Conservation (phyloP, 768 basidiomycete genomes). For the Tylopilus rubrobrunneus region DNA sequence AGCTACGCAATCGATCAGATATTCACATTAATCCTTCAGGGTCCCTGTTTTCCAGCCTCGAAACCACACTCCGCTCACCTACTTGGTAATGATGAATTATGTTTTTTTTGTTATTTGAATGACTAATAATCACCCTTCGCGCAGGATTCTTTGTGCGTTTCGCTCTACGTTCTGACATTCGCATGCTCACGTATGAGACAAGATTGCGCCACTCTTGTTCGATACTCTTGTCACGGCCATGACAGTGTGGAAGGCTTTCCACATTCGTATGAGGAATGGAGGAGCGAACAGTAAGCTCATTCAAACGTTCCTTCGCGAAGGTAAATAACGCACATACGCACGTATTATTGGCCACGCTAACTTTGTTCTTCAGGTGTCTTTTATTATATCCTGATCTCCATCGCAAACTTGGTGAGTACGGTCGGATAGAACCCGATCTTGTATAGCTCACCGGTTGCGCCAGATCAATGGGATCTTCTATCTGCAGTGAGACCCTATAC, state of each 20-base stretch:
- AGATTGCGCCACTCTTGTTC: conserved; percentile 77
- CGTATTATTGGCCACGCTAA: neutral
- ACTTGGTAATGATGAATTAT: conserved; percentile 48
- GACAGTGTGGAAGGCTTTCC: conserved; percentile 77
- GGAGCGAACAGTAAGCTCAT: conserved; percentile 76
- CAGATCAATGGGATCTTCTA: conserved; percentile 81
- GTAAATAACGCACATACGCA: conserved; percentile 31
- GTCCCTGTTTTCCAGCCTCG: conserved; percentile 78
- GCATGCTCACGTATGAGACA: conserved; percentile 25
- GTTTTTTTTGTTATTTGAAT: neutral
- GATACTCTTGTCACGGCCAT: conserved; percentile 78
- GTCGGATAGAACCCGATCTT: neutral
- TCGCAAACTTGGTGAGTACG: conserved; percentile 63
- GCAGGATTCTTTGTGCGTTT: conserved; percentile 56
- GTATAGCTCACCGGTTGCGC: conserved; percentile 2
- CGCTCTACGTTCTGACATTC: neutral
- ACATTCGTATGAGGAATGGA: conserved; percentile 70
- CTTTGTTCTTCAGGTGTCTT: conserved; percentile 51
- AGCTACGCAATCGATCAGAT: no score
- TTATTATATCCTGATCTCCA: conserved; percentile 83
- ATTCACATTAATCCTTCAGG: conserved; percentile 34
- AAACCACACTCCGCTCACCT: conserved; percentile 82
- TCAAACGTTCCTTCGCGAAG: conserved; percentile 82
- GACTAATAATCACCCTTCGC: conserved; percentile 7
- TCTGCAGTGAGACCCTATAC: conserved; percentile 54